phyloP scores from a whole-genome alignment of 352 stramenopile species.

The Phytophthora tentaculata region DNA sequence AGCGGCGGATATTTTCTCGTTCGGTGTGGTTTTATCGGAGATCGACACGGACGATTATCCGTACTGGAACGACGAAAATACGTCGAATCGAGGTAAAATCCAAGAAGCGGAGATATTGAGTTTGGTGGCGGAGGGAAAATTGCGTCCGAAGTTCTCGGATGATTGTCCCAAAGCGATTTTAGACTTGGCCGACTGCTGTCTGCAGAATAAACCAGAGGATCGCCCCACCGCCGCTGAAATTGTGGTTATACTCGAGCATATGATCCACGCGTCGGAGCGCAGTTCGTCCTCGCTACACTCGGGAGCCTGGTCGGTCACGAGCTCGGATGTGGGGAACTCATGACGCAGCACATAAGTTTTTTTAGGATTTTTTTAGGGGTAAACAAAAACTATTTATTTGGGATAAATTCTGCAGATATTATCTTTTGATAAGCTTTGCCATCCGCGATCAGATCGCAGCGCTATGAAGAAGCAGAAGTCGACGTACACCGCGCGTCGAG shows the following conservation, averaged over 20 bases:
- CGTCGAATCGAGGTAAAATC: constrained; percentile 28
- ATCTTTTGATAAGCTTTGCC: neutral
- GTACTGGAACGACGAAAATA: constrained; percentile 42
- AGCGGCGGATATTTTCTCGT: constrained; percentile 47
- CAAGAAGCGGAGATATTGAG: constrained; percentile 47
- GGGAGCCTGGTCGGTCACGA: constrained; percentile 35
- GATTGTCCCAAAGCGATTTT: constrained; percentile 50
- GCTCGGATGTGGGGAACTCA: constrained; percentile 11
- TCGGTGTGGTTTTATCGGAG: constrained; percentile 48
- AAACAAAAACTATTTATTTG: constrained; percentile 30
- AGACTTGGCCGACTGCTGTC: constrained; percentile 44
- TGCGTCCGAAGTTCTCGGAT: constrained; percentile 43
- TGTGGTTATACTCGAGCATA: constrained; percentile 39
- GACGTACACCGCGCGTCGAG: constrained; percentile 25
- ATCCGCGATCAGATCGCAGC: neutral
- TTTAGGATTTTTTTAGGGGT: constrained; percentile 25
- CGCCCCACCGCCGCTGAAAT: constrained; percentile 49
- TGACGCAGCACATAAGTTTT: neutral
- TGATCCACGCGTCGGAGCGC: constrained; percentile 40
- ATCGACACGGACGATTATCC: constrained; percentile 51
- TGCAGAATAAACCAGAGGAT: constrained; percentile 38
- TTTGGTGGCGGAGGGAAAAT: constrained; percentile 32
- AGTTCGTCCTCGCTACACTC: constrained; percentile 36
- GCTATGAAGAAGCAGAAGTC: constrained; percentile 35
- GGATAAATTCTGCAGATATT: neutral